These are phyloP conservation scores for Bolboschoenus planiculmis DNA, from an alignment of 176 grass and related monocot species.

Conservation along the genomic window DNA sequence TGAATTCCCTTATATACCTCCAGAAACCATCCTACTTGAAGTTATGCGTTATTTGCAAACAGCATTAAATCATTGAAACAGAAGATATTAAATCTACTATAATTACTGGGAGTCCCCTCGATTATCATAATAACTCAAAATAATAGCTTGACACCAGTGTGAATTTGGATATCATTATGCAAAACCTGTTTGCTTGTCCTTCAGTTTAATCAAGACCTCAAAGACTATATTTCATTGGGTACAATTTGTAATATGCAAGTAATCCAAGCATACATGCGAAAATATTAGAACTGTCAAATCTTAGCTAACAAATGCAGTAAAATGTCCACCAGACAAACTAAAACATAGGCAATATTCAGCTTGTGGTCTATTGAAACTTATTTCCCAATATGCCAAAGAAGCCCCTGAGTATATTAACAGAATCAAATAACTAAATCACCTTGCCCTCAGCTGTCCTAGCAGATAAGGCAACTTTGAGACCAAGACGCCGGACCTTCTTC, in stretches of 20 bases:
- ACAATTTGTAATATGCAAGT: background rate
- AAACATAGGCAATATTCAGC: background rate
- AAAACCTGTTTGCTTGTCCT: background rate
- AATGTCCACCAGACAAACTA: too few relatives aligned
- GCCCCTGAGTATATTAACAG: background rate
- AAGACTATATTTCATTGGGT: background rate
- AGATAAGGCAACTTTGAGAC: slow-evolving; percentile 87
- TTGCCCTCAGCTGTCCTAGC: slow-evolving; percentile 79
- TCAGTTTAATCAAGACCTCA: background rate
- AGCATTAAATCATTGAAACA: too few relatives aligned
- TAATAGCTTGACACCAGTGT: background rate
- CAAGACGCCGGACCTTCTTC: slow-evolving; percentile 73
- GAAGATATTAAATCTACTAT: background rate
- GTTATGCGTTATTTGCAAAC: background rate
- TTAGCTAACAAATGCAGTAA: background rate
- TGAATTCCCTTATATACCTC: background rate
- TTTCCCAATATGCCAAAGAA: background rate
- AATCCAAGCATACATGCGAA: background rate
- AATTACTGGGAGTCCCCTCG: background rate
- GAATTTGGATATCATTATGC: background rate
- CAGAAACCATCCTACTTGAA: background rate
- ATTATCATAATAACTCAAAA: too few relatives aligned
- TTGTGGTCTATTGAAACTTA: background rate
- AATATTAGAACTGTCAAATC: background rate
- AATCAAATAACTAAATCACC: slow-evolving; percentile 29